Conservation (phyloP, 2,329 filamentous ascomycete species). For the Plectosphaerella sp. region DNA sequence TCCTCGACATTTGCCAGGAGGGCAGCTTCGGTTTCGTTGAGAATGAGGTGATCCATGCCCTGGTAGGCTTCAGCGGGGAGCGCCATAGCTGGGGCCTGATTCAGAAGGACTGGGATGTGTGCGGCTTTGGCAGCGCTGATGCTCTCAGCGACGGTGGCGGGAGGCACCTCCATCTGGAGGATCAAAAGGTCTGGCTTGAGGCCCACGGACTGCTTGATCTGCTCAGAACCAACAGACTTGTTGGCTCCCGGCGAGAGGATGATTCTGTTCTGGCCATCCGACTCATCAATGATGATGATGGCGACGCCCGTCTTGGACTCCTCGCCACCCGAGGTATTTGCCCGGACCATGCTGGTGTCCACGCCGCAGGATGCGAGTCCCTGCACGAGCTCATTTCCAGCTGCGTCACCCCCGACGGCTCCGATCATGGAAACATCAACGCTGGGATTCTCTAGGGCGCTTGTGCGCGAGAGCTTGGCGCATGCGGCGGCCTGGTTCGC, state of each 20-base stretch:
- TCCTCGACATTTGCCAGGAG: constrained; percentile 45
- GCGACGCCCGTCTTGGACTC: constrained; percentile 43
- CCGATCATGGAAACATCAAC: constrained; percentile 52
- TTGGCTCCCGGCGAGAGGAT: constrained; percentile 54
- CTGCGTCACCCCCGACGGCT: constrained; percentile 51
- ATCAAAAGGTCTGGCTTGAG: constrained; percentile 51
- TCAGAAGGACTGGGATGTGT: constrained; percentile 57
- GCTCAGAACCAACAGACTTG: constrained; percentile 19
- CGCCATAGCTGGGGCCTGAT: constrained; percentile 62
- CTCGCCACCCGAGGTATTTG: constrained; percentile 24
- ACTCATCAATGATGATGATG: constrained; percentile 53
- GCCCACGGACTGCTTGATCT: constrained; percentile 14
- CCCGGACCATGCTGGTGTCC: constrained; percentile 37
- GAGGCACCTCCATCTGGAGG: constrained; percentile 57
- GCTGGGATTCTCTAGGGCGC: constrained; percentile 4
- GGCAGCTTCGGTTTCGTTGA: constrained; percentile 72
- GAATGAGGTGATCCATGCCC: constrained; percentile 60
- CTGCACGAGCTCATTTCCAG: constrained; percentile 39
- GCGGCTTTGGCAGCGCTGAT: constrained; percentile 32
- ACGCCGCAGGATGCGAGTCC: constrained; percentile 43
- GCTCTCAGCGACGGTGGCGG: constrained; percentile 46
- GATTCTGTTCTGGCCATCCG: constrained; percentile 53
- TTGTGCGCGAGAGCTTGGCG: constrained; percentile 48
- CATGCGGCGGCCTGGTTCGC: constrained; percentile 71
- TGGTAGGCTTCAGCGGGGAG: constrained; percentile 55